A percentile compares a stretch with the other conserved stretches of the same genome.
These are phyloP conservation scores for Ballota nigra DNA, from an alignment of 257 asterid genomes.

Conservation along the genomic window DNA sequence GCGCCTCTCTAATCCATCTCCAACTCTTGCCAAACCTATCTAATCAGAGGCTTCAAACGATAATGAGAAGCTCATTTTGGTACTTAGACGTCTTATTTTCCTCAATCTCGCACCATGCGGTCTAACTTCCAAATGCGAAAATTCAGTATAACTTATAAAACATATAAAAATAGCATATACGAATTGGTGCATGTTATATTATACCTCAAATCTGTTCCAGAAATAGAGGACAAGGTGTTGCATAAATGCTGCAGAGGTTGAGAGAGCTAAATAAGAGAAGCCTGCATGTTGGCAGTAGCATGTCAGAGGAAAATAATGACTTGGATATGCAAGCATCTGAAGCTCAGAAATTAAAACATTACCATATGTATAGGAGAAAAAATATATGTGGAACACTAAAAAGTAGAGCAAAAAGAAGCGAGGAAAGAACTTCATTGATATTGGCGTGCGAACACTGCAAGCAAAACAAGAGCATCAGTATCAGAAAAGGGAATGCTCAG, in stretches of 20 bases:
- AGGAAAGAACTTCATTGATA: constrained; percentile 99
- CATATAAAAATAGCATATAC: background rate
- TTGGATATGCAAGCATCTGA: constrained; percentile 18
- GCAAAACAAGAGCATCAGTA: constrained; percentile 29
- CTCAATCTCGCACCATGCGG: constrained; percentile 8
- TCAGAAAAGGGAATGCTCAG: constrained; percentile 26
- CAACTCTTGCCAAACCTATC: background rate
- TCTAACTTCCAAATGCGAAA: constrained; percentile 4
- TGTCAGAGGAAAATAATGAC: constrained; percentile 26
- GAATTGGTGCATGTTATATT: constrained; percentile 12
- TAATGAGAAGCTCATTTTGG: constrained; percentile 2
- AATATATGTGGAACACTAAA: constrained; percentile 93
- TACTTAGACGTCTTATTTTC: background rate
- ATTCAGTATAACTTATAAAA: background rate
- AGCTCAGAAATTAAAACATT: constrained; percentile 21
- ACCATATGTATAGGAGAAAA: constrained; percentile 95
- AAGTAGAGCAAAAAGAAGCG: constrained; percentile 98
- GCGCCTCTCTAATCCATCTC: background rate
- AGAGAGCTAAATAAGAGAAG: constrained; percentile 94
- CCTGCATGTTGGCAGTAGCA: constrained; percentile 46
- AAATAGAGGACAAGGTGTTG: constrained; percentile 94
- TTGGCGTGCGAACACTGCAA: constrained; percentile 98
- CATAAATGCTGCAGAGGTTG: constrained; percentile 96
- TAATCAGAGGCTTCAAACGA: background rate
- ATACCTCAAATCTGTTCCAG: constrained; percentile 98